Evolutionary conservation across 495 filamentous ascomycete genomes (phyloP), one percentile per base, ranked within the genome.

Genomic region (Parachaetomium inaequale): DNA sequence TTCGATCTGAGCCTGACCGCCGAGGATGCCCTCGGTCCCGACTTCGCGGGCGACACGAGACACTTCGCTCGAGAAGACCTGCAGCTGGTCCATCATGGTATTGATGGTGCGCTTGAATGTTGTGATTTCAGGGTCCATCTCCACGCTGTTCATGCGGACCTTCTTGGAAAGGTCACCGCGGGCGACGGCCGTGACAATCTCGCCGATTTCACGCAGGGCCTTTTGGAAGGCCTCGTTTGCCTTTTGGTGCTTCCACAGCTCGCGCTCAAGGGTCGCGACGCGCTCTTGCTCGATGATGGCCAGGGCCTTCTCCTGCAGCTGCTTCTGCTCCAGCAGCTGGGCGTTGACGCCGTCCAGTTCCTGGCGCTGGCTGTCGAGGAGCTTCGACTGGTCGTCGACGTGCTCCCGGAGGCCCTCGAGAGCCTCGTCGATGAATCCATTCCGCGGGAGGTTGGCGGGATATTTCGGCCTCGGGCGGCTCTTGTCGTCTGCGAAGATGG

Each of bases 111-210:
- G 87, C 79, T 99, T 99, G 83, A 99, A 99, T 5, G 89, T 93
- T n/a, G 90, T 91, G 69, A 99, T 99, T 81, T 99, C 95, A 1
- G 94, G 93, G 81, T 99, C 94, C 90, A 97, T 94, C 76, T 99
- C 94, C 67, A 92, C 85, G 8, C 90, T 89, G 72, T 98, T 93
- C 67, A 99, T 94, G 50, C 93, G 86, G 55, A 98, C 95, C 77
- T 98, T 98, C 83, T 96, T 96, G 72, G 91, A 96, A 55, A 99
- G 81, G 71, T 99, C 94, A 76, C 94, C 94, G 64, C 92, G 90
- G 55, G 94, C 94, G 46, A 97, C 94, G 61, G 91, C 91, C 6
- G 92, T 96, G 68, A 97, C 91, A 64, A 99, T 98, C 65, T 89
- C 93, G 57, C 94, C 94, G 72, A 99, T 99, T 75, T 99, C 94